A percentile compares a stretch with the other conserved stretches of the same genome.
phyloP scores from a whole-genome alignment of 1,139 yeast genomes.

The Pichia sp. region DNA sequence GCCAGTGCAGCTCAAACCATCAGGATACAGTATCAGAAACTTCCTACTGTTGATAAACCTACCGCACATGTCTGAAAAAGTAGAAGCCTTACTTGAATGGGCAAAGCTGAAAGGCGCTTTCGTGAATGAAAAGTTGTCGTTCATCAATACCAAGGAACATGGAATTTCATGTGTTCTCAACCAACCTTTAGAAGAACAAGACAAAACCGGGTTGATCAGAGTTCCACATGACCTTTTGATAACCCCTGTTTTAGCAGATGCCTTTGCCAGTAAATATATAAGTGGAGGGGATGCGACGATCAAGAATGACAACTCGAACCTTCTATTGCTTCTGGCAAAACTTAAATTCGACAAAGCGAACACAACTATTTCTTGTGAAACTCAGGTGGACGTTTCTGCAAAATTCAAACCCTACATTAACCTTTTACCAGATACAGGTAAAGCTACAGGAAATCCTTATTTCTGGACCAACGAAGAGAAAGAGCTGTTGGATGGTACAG shows the following conservation, averaged over 20 bases:
- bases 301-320: constrained; percentile 37
- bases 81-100: constrained; percentile 38
- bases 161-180: constrained; percentile 26
- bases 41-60: no score
- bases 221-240: constrained; percentile 25
- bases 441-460: constrained; percentile 53
- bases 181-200: constrained; percentile 14
- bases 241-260: constrained; percentile 39
- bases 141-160: constrained; percentile 22
- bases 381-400: constrained; percentile 15
- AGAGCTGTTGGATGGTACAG: constrained; percentile 55
- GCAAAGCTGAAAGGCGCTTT: constrained; percentile 46
- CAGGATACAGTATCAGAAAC: no score
- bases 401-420: constrained; percentile 46
- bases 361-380: constrained; percentile 18
- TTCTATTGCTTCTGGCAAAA: constrained; percentile 48
- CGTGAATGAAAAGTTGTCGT: constrained; percentile 36
- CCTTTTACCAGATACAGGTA: constrained; percentile 49
- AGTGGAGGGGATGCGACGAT: constrained; percentile 22
- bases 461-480: constrained; percentile 57
- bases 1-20: no score
- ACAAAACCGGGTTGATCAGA: constrained; percentile 19
- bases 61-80: constrained; percentile 10
- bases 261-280: constrained; percentile 33
- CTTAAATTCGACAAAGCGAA: constrained; percentile 32